Base-by-base conservation (phyloP, 768 basidiomycete genomes). In the Auriscalpium orientale region DNA sequence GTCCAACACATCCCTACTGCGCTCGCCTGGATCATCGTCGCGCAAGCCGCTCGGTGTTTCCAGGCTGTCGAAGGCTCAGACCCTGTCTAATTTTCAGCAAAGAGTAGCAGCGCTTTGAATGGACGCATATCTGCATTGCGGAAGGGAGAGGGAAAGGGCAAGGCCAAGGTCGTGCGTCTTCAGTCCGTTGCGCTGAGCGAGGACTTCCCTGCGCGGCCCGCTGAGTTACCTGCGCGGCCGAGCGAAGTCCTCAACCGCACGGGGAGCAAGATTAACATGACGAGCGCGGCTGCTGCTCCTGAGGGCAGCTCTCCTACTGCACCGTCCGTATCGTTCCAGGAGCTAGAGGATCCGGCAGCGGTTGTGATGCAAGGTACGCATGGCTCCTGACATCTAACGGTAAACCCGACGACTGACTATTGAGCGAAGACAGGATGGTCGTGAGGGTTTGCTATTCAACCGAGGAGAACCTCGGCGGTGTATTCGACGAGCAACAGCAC, bases 351-450 rank as follows among this genome's bases (percentile, higher is more conserved):
- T 5, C 28, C 28, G 2, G 28, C 28, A 4, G 28, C 28, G 37
- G 74, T 85, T 10, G 68, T 89, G n/a, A 76, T 93, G 72, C 75
- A 87, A 78, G 93, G 92, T 92, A 33, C 8, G 16, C n/a, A 51
- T 47, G 20, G 33, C 46, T 16, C 21, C 46, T 40, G 11, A 10
- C 18, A 50, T 34, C 50, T 63, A 34, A 57, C 34, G 12, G 56
- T 70, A 55, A 68, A 58, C 43, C 59, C 38, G 49, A 59, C 49
- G 18, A 49, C 35, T 54, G 36, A 46, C 34, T 61, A 40, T 62
- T 66, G 20, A 11, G 53, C 43, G 18, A 56, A 95, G 95, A 95
- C 70, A 80, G 95, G 58, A 95, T 97, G 92, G 78, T 95, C 7
- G 85, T 97, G 33, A 77, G 86, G 55, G 78, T 89, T 2, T 82